phyloP scores from a whole-genome alignment of 73 alveolate species.

The Stentor roeselii region DNA sequence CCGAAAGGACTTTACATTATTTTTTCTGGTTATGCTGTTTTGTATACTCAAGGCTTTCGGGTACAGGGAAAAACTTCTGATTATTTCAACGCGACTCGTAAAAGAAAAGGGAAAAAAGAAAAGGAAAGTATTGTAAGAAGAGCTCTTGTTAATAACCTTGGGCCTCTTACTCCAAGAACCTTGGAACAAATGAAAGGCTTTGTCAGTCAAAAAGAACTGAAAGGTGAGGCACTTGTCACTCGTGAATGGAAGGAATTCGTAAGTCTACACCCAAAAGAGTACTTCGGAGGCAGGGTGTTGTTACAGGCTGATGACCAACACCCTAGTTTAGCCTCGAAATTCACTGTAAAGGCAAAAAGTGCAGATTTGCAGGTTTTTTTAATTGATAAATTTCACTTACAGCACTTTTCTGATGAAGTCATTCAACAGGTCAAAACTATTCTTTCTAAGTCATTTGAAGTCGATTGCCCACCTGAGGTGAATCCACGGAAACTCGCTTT shows the following conservation, averaged over 20 bases:
- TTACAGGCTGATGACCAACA: not conserved
- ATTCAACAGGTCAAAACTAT: not conserved
- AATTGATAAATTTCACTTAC: not conserved
- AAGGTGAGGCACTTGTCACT: too few relatives aligned
- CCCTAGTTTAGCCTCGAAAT: not conserved
- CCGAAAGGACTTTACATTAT: conserved; percentile 20
- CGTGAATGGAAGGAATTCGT: not conserved
- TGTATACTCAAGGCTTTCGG: conserved; percentile 1
- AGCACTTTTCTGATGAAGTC: not conserved
- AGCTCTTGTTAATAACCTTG: not conserved
- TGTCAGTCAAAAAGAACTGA: not conserved
- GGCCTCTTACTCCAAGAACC: not conserved
- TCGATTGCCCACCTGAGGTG: conserved; percentile 20
- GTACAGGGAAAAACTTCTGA: not conserved
- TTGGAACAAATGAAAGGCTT: not conserved
- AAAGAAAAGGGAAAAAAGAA: not conserved
- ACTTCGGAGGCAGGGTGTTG: conserved; percentile 8
- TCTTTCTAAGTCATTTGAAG: not conserved
- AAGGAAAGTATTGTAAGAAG: not conserved
- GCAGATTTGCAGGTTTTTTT: not conserved
- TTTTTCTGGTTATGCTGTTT: conserved; percentile 4
- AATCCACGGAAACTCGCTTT: not conserved
- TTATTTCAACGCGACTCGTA: not conserved
- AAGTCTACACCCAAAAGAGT: not conserved
- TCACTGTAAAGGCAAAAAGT: not conserved